These are phyloP conservation scores for Suillus spraguei DNA, from an alignment of 768 basidiomycete species.

Conservation along the genomic window DNA sequence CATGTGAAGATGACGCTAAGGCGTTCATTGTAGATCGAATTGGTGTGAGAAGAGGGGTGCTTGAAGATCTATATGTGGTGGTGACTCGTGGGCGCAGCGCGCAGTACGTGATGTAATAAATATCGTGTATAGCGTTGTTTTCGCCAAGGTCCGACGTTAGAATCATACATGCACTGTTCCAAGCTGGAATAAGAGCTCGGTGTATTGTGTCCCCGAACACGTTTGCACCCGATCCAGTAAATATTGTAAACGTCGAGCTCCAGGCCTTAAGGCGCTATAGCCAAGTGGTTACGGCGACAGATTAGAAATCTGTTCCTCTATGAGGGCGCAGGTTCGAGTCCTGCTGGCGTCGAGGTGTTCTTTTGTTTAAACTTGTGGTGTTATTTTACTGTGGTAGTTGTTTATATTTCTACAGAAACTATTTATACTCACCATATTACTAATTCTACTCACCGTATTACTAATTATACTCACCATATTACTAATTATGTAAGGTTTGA, in stretches of 20 bases:
- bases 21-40: conserved; percentile 16
- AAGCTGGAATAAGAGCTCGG: background rate
- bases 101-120: conserved; percentile 4
- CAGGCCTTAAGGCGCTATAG: conserved; percentile 53
- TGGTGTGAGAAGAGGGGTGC: background rate
- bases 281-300: conserved; percentile 71
- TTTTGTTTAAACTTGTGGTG: background rate
- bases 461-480: no score
- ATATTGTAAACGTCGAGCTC: no score
- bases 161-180: background rate
- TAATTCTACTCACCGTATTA: no score
- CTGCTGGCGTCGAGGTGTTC: conserved; percentile 40
- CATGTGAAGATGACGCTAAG: conserved; percentile 18
- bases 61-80: background rate
- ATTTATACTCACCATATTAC: no score
- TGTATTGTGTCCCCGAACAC: no score
- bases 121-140: conserved; percentile 1
- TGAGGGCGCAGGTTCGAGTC: conserved; percentile 47
- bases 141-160: background rate
- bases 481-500: no score
- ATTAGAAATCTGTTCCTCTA: conserved; percentile 35
- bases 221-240: background rate
- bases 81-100: background rate
- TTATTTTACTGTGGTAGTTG: no score
- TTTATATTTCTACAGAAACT: no score